phyloP scores from a whole-genome alignment of 176 grass and related monocot species.

The Pharus latifolius region DNA sequence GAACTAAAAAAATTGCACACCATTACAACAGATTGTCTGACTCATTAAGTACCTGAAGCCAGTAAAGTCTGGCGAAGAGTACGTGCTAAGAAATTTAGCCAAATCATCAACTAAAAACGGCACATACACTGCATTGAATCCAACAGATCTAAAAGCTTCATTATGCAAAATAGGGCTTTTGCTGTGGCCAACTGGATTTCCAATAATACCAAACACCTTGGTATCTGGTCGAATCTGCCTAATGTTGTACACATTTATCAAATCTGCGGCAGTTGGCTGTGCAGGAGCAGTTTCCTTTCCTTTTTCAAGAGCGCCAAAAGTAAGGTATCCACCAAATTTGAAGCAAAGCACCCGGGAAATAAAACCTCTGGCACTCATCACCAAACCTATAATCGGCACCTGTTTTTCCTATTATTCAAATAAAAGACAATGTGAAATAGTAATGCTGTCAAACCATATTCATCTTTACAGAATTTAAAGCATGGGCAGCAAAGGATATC shows the following conservation, averaged over 20 bases:
- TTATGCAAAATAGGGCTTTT: constrained; percentile 95
- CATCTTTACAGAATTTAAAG: neutral
- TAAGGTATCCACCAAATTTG: constrained; percentile 93
- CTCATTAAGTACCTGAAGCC: constrained; percentile 73
- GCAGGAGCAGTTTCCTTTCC: constrained; percentile 68
- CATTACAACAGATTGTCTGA: neutral
- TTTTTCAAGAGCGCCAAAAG: constrained; percentile 63
- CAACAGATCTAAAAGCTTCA: constrained; percentile 74
- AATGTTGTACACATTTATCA: constrained; percentile 79
- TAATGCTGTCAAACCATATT: neutral
- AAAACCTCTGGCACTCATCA: constrained; percentile 89
- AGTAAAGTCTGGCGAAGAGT: constrained; percentile 86
- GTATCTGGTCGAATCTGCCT: constrained; percentile 59
- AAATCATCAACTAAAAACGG: constrained; percentile 94
- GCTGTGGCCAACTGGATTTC: constrained; percentile 88
- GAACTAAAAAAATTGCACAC: neutral
- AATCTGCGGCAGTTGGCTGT: constrained; percentile 60
- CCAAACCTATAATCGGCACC: constrained; percentile 90
- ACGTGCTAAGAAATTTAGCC: constrained; percentile 66
- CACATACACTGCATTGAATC: constrained; percentile 85
- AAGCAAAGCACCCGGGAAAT: constrained; percentile 86
- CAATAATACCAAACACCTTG: constrained; percentile 82
- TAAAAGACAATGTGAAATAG: constrained; percentile 29
- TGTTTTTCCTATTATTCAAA: constrained; percentile 77
- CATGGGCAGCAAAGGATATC: constrained; percentile 7